These are phyloP conservation scores for Mucor velutinosus DNA, from an alignment of 371 early-diverging fungal genomes.

Conservation along the genomic window DNA sequence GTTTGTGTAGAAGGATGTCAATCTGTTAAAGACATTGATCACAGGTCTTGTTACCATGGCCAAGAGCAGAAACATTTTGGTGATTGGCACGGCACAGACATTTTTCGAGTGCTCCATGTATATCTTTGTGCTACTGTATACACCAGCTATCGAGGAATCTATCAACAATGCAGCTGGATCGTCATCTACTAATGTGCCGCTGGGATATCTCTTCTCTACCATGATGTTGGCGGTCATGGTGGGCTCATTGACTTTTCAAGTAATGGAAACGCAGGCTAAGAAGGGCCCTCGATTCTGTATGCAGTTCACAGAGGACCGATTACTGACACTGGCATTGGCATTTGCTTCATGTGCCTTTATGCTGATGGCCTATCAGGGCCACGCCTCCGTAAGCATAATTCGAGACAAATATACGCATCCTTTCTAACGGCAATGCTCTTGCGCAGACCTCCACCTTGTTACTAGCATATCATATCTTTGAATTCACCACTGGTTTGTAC, in stretches of 20 bases:
- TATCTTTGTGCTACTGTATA: conserved; percentile 78
- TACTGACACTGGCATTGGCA: conserved; percentile 33
- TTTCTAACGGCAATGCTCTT: not conserved
- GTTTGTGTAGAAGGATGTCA: conserved; percentile 2
- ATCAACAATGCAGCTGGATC: conserved; percentile 8
- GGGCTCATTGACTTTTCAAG: conserved; percentile 67
- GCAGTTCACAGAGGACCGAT: conserved; percentile 24
- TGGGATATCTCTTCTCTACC: conserved; percentile 69
- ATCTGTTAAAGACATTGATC: conserved; percentile 12
- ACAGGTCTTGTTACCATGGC: conserved; percentile 17
- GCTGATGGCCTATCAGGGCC: conserved; percentile 34
- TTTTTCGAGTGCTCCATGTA: conserved; percentile 84
- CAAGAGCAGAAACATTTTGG: conserved; percentile 49
- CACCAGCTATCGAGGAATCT: conserved; percentile 65
- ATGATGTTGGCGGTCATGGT: conserved; percentile 80
- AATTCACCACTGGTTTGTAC: conserved; percentile 76
- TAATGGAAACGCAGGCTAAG: conserved; percentile 34
- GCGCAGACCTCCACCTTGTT: conserved; percentile 15
- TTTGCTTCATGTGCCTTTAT: conserved; percentile 42
- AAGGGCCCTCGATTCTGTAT: conserved; percentile 2
- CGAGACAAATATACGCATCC: not conserved
- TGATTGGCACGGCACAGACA: conserved; percentile 72
- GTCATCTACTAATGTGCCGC: conserved; percentile 29
- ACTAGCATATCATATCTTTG: conserved; percentile 56
- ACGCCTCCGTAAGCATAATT: conserved; percentile 28